These are phyloP conservation scores for Penicillium ochrochloron DNA, from an alignment of 495 filamentous ascomycete species.

Conservation along the genomic window DNA sequence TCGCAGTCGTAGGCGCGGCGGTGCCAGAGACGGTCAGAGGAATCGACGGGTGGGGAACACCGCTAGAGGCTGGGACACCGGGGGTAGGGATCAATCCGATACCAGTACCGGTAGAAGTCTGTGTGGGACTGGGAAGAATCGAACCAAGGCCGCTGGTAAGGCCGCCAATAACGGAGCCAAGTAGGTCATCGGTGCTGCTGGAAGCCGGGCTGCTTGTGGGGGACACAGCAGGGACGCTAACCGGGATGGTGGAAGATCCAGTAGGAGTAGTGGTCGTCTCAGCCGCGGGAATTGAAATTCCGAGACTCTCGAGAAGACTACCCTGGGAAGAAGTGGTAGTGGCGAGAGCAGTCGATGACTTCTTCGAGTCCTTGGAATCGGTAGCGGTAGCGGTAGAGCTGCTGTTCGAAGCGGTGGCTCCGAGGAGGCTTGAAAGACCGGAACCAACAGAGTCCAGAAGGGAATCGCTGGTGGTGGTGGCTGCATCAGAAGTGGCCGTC, in stretches of 20 bases:
- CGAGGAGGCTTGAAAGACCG: conserved; percentile 3
- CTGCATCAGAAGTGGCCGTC: conserved; percentile 5
- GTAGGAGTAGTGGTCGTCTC: conserved; percentile 4
- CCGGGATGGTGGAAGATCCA: conserved; percentile 29
- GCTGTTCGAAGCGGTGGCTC: not conserved
- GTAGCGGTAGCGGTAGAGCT: not conserved
- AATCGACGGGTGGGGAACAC: conserved; percentile 21
- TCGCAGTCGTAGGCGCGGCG: conserved; percentile 37
- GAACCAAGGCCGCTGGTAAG: conserved; percentile 18
- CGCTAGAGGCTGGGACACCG: conserved; percentile 2
- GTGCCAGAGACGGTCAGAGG: conserved; percentile 27
- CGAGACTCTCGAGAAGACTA: conserved; percentile 12
- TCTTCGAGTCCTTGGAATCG: not conserved
- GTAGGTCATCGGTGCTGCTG: conserved; percentile 14
- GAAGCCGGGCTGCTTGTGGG: conserved; percentile 22
- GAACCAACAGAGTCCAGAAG: conserved; percentile 1
- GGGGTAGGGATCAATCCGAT: conserved; percentile 29
- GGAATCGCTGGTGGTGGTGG: conserved; percentile 2
- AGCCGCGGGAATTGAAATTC: conserved; percentile 9
- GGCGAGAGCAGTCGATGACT: not conserved
- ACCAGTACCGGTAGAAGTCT: conserved; percentile 15
- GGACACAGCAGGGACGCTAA: conserved; percentile 34
- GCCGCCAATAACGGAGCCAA: conserved; percentile 14
- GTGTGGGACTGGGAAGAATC: conserved; percentile 10
- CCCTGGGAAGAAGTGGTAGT: conserved; percentile 8